Evolutionary conservation across 208 protist genomes (phyloP), one percentile per base, ranked within the genome.

Genomic region (Naegleria fowleri): DNA sequence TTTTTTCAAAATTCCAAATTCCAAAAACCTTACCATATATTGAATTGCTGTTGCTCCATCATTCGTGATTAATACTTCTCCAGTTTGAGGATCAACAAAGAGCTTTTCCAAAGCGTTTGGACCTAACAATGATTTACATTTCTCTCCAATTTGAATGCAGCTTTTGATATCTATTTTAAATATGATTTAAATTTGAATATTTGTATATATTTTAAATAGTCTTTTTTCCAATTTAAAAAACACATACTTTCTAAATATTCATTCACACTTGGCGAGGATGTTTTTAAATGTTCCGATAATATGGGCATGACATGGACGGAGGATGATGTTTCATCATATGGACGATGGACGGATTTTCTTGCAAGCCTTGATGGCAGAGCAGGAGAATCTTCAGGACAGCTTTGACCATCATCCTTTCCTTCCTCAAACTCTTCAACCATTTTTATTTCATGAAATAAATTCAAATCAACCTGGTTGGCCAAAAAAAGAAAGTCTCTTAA

Each of bases 1-100:
- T 67, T 98, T 99, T 99, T 94, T 99, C 99, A 33, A 98, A 98
- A 87, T 97, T 97, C 86, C 99, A 99, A 95, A 99, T 96, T 90
- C 99, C 93, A 87, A 99, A 67, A 67, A 29, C 55, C 55, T 67
- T 67, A 67, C 55, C 55, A 67, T 96, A 79, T 98, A 94, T 76
- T 98, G 95, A 36, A 99, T 93, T 92, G 99, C 99, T 25, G 99
- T 99, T 25, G 99, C 99, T 40, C 99, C 99, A 95, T 99, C 99
- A 95, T 99, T 99, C 40, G 98, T 99, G 94, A 99, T 99, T 76
- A 99, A 95, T 40, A 99, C 98, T 92, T 99, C 98, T 86, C 96
- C 97, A 83, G 94, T 96, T 36, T 92, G 92, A 15, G 19, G 11
- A 88, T 96, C 91, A 88, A 96, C 94, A 88, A 97, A 97, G 95